These are phyloP conservation scores for Populus euphratica DNA, from an alignment of 345 rosid genomes.

Conservation along the genomic window DNA sequence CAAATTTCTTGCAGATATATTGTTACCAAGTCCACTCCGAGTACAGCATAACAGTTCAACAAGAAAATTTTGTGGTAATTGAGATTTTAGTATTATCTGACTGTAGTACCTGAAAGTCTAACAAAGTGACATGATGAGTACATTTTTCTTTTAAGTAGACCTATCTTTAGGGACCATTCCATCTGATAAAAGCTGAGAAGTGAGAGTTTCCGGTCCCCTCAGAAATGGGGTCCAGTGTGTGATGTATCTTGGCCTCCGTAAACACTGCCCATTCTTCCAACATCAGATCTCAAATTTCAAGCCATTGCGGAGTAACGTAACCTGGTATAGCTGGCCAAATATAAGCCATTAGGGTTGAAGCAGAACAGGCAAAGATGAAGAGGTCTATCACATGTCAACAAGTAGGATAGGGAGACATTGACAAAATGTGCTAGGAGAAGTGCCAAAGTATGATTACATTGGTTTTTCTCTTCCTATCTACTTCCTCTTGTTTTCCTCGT, in stretches of 20 bases:
- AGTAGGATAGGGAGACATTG: slow-evolving; percentile 47
- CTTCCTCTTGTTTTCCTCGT: slow-evolving; percentile 30
- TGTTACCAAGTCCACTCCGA: neutral
- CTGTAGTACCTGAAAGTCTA: neutral
- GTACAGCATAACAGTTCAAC: slow-evolving; percentile 22
- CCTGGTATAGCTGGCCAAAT: slow-evolving; percentile 23
- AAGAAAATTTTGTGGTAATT: slow-evolving; percentile 27
- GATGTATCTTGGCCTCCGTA: slow-evolving; percentile 12
- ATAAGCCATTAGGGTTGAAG: slow-evolving; percentile 10
- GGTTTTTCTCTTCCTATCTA: slow-evolving; percentile 20
- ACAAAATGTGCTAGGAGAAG: slow-evolving; percentile 46
- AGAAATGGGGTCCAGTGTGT: slow-evolving; percentile 25
- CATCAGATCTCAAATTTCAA: neutral
- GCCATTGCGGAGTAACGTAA: slow-evolving; percentile 10
- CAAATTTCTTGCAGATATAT: neutral
- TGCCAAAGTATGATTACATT: slow-evolving; percentile 26
- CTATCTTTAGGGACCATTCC: neutral
- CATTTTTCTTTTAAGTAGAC: neutral
- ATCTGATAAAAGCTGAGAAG: neutral
- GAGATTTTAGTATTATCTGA: neutral
- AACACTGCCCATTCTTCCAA: slow-evolving; percentile 7
- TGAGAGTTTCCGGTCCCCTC: slow-evolving; percentile 32
- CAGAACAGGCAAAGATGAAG: slow-evolving; percentile 14
- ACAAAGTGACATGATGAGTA: neutral
- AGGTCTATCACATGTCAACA: slow-evolving; percentile 35